phyloP scores from a whole-genome alignment of 2,329 filamentous ascomycete species.

The Pseudocercospora macadamiae region DNA sequence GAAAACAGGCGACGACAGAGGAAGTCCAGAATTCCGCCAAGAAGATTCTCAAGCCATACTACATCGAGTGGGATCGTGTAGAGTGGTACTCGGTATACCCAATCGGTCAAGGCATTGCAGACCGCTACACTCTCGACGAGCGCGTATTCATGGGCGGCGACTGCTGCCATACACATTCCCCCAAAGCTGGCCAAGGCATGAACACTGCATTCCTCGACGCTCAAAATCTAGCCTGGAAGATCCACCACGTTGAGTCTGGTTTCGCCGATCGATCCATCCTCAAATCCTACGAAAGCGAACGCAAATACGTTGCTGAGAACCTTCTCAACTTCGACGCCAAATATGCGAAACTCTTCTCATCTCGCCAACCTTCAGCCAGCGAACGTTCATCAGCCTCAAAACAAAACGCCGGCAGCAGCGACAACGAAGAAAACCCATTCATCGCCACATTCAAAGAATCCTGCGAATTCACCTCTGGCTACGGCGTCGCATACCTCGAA shows the following conservation, averaged over 20 bases:
- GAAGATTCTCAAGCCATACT: conserved; percentile 63
- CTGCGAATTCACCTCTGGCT: conserved; percentile 91
- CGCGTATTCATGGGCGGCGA: conserved; percentile 69
- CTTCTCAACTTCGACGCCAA: conserved; percentile 84
- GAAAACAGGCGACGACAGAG: conserved; percentile 62
- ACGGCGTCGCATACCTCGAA: conserved; percentile 81
- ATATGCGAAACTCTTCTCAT: conserved; percentile 88
- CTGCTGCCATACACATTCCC: conserved; percentile 65
- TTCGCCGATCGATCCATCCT: conserved; percentile 76
- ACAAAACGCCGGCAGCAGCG: conserved; percentile 34
- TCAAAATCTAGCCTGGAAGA: conserved; percentile 93
- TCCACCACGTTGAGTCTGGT: conserved; percentile 83
- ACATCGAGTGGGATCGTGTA: conserved; percentile 64
- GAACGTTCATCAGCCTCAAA: conserved; percentile 74
- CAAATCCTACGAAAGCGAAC: conserved; percentile 83
- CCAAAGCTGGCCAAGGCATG: conserved; percentile 68
- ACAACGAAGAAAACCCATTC: conserved; percentile 71
- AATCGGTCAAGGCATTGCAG: conserved; percentile 67
- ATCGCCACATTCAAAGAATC: conserved; percentile 87
- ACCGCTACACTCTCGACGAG: conserved; percentile 66
- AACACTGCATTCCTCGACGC: conserved; percentile 66
- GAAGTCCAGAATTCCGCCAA: conserved; percentile 62
- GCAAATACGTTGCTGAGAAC: conserved; percentile 80
- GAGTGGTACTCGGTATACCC: conserved; percentile 70
- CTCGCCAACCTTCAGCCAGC: conserved; percentile 70